Conservation (phyloP, 2,329 filamentous ascomycete genomes). For the Diaporthe ampelina region DNA sequence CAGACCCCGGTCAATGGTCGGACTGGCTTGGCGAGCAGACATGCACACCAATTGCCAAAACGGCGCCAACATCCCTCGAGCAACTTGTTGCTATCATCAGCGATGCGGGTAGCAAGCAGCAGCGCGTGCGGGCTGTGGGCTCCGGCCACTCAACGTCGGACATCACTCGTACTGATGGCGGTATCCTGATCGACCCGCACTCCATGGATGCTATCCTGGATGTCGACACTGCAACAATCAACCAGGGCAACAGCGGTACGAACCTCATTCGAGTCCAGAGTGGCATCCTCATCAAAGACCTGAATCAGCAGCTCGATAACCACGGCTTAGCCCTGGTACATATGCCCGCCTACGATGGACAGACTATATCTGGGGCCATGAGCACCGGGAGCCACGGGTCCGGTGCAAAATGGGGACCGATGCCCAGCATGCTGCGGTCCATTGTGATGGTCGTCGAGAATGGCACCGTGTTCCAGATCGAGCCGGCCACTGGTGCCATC, state of each 20-base stretch:
- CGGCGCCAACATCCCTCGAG: constrained; percentile 43
- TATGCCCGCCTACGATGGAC: constrained; percentile 48
- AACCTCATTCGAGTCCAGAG: constrained; percentile 44
- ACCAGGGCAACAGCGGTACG: not conserved
- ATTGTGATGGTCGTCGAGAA: constrained; percentile 45
- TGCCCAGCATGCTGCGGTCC: constrained; percentile 43
- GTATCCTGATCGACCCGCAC: constrained; percentile 43
- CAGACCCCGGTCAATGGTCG: constrained; percentile 38
- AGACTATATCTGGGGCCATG: constrained; percentile 46
- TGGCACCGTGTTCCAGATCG: constrained; percentile 47
- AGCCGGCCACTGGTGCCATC: constrained; percentile 42
- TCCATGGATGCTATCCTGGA: constrained; percentile 42
- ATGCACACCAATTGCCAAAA: constrained; percentile 42
- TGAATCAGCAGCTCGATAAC: constrained; percentile 46
- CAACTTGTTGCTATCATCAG: constrained; percentile 45
- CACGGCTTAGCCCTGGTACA: constrained; percentile 45
- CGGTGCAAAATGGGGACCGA: constrained; percentile 43
- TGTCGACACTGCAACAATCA: constrained; percentile 40
- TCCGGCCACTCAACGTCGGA: constrained; percentile 48
- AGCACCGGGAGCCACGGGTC: constrained; percentile 47
- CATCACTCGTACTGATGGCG: constrained; percentile 43
- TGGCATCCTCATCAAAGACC: constrained; percentile 45
- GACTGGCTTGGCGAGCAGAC: constrained; percentile 46
- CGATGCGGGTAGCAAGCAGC: constrained; percentile 41
- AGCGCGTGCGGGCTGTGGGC: constrained; percentile 46